Evolutionary conservation across 2,329 filamentous ascomycete species (phyloP), one percentile per base, ranked within the genome.

Genomic region (Ophiosphaerella korrae): DNA sequence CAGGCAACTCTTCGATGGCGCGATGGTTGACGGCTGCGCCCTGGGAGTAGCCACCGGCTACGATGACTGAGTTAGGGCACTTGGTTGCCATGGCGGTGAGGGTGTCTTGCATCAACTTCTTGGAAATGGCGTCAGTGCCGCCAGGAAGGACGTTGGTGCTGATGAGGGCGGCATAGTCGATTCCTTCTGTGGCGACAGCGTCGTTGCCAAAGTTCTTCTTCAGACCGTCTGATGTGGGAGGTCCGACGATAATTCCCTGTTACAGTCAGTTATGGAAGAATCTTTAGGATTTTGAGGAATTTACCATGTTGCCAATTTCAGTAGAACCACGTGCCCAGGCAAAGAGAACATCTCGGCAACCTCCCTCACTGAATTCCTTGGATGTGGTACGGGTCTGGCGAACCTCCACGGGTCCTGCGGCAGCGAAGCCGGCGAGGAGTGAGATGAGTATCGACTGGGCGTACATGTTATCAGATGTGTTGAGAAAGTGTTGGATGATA

Each of bases 301-400:
- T 21, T 67, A 78, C 77, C 62, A 81, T 75, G 63, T 80, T 79
- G n/a, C 79, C 79, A 6, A 67, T 58, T 55, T 82, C 79, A 12
- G 74, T 77, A 11, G 78, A 80, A 21, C 77, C 79, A 39, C 79
- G 75, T 8, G 79, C 78, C 54, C 77, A 81, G 40, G 81, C 76
- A 42, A 81, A 77, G 23, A 78, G 75, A 18, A 79, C 64, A 26
- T 71, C 67, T 55, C 66, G 71, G 65, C 78, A 80, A 7, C 68
- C 65, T 8, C 73, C 72, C 24, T 60, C 49, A 7, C 70, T 73
- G 49, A 77, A 75, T 33, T 78, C 76, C 8, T 74, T 74, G 5
- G 72, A 65, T 4, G 57, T 67, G 7, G 49, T 57, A 4, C 62
- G 48, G 26, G 67, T 70, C 8, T 69, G 63, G 23, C 69, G 68